Percentiles rank a stretch among this genome's conserved stretches.
Evolutionary conservation across 306 rosid species (phyloP).

Genomic region (Dalbergia cultrata): DNA sequence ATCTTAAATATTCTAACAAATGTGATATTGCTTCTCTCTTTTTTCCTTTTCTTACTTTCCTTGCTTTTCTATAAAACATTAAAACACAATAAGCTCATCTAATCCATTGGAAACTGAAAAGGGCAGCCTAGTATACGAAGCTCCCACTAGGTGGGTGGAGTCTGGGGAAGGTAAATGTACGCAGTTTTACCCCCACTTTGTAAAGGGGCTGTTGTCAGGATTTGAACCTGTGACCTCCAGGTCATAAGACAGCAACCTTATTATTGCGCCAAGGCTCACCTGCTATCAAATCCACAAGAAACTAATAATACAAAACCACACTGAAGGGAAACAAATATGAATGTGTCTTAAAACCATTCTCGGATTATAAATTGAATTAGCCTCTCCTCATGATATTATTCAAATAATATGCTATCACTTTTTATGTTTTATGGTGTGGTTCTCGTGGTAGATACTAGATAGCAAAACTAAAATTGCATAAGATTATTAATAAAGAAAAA

Average conservation of each 20-base stretch:
- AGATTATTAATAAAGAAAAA: neutral
- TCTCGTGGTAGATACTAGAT: neutral
- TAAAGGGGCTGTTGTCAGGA: too few relatives aligned
- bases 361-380: neutral
- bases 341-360: neutral
- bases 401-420: neutral
- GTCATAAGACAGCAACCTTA: too few relatives aligned
- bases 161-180: too few relatives aligned
- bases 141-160: too few relatives aligned
- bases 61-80: neutral
- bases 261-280: too few relatives aligned
- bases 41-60: neutral
- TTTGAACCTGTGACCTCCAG: too few relatives aligned
- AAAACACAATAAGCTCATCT: neutral
- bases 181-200: too few relatives aligned
- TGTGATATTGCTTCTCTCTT: neutral
- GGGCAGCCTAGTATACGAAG: too few relatives aligned
- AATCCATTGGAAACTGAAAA: neutral
- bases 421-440: neutral
- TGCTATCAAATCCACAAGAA: neutral
- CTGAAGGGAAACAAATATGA: neutral
- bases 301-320: neutral
- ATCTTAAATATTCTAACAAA: neutral
- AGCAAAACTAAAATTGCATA: slow-evolving; percentile 1
- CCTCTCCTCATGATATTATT: slow-evolving; percentile 3